Base-by-base conservation (phyloP, 1,284 basidiomycete species). In the Puccinia hordei region DNA sequence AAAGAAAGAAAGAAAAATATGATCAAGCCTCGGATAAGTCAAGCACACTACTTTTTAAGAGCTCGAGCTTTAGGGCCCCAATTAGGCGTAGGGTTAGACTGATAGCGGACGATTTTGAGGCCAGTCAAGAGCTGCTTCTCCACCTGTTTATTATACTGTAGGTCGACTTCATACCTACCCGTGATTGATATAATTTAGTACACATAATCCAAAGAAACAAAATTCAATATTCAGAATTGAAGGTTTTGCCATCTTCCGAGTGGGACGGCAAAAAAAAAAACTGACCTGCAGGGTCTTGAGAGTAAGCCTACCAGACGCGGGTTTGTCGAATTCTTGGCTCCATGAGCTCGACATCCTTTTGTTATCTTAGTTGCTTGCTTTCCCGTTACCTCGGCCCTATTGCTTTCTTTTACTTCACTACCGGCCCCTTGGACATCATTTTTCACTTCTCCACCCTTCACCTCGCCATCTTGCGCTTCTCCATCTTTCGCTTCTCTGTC, bases 31-130 rank as follows among this genome's bases (percentile, higher is more conserved):
- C 38, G 38, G 38, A 41, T 12, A 41, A 41, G 12, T n/a, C n/a
- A 41, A 41, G 38, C 38, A 12, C 6, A 41, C 69, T 46, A 79
- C n/a, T 79, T 53, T 27, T 38, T 71, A 30, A 24, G 49, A 57
- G 84, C 84, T 51, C 83, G 82, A 8, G 84, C 84, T 5, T 86
- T 86, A 0, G 96, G 96, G 0, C 96, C 96, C 96, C 96, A 99
- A 85, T 97, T 90, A 2, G 92, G 89, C 55, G 90, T 89, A 2
- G 96, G 96, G 85, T 98, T 98, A 83, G 90, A 89, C 86, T 97
- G 96, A 86, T 98, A 98, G 71, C 93, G 89, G 0, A 95, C 92
- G 10, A 94, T 87, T 83, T 93, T 93, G 74, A 92, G 88, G 79
- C 90, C 89, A 15, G 89, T 89, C 5, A 83, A 74, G 41, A 90